Evolutionary conservation across 768 basidiomycete genomes (phyloP), one percentile per base, ranked within the genome.

Genomic region (Kwoniella pini): DNA sequence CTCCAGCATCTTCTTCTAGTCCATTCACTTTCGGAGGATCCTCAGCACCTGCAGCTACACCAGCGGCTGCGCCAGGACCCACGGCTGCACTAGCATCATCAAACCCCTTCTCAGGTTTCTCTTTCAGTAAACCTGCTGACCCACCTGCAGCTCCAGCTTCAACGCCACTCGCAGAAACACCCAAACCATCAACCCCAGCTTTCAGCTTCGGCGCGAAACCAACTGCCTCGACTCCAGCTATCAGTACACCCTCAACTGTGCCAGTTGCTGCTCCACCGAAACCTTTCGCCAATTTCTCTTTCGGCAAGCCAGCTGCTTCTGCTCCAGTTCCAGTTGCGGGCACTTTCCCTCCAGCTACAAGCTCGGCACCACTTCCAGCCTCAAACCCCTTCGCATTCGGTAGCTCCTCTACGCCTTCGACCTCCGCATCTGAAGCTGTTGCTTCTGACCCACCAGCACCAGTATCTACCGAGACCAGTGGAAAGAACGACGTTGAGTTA

Each of bases 101-200:
- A 1, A 69, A 67, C 3, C 71, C 74, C 6, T 73, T 72, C 24
- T 62, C 64, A n/a, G 63, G 65, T 6, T 75, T 75, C 65, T 63
- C 63, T 2, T 74, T 74, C 55, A 62, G 51, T 56, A 52, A 56
- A 10, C 27, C 65, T 17, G 44, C 51, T 38, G 24, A 36, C 33
- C 33, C 61, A 3, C 28, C 65, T 10, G 36, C 64, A 9, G 40
- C 49, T 22, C 26, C 46, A 15, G 19, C 53, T 7, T 33, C 30
- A 13, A 56, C 42, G n/a, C 40, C 43, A 12, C 10, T 43, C 21
- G 40, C 53, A 44, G 40, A 17, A 26, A 22, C 17, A 26, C 33
- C 51, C 11, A 40, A 40, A 27, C 36, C 51, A 7, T 19, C 52
- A 21, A 33, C 64, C 43, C 40, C 55, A 27, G 31, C 55, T 30